phyloP scores from a whole-genome alignment of 2,329 filamentous ascomycete species.

The Graphilbum ipis-grandicollis region DNA sequence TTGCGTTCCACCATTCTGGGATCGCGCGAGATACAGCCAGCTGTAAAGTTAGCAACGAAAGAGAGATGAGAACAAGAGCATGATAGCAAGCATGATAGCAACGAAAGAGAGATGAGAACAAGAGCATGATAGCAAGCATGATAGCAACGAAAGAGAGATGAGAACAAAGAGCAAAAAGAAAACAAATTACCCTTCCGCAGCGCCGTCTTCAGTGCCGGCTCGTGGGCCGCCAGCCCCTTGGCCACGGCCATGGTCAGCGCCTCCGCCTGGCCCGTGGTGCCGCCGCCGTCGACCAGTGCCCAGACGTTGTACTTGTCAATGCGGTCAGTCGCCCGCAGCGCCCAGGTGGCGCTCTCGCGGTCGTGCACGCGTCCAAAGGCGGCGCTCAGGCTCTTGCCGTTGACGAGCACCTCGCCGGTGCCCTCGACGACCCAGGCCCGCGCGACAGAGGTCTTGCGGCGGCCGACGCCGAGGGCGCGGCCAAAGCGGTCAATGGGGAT shows the following conservation, averaged over 20 bases:
- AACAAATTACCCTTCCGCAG: constrained; percentile 64
- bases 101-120: not conserved
- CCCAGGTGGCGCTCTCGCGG: constrained; percentile 86
- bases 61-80: not conserved
- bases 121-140: too few species aligned
- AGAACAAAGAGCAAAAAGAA: not conserved
- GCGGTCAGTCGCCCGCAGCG: constrained; percentile 63
- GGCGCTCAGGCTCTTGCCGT: constrained; percentile 69
- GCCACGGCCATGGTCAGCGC: constrained; percentile 80
- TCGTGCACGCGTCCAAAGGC: constrained; percentile 82
- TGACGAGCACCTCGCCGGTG: constrained; percentile 75
- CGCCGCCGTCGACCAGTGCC: constrained; percentile 69
- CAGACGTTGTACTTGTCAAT: constrained; percentile 96
- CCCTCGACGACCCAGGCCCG: constrained; percentile 83
- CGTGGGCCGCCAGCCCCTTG: constrained; percentile 76
- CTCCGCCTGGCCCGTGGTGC: constrained; percentile 89
- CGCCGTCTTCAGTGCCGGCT: constrained; percentile 76
- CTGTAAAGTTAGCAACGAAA: constrained; percentile 27
- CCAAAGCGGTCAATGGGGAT: constrained; percentile 59
- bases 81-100: too few species aligned
- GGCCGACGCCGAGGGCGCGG: constrained; percentile 61
- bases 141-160: constrained; percentile 5
- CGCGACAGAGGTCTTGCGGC: constrained; percentile 74
- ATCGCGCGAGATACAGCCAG: constrained; percentile 84
- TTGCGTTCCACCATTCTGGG: constrained; percentile 89